Percentiles rank a stretch among this genome's conserved stretches.
Conservation (phyloP, 768 basidiomycete genomes). For the Mrakia frigida region DNA sequence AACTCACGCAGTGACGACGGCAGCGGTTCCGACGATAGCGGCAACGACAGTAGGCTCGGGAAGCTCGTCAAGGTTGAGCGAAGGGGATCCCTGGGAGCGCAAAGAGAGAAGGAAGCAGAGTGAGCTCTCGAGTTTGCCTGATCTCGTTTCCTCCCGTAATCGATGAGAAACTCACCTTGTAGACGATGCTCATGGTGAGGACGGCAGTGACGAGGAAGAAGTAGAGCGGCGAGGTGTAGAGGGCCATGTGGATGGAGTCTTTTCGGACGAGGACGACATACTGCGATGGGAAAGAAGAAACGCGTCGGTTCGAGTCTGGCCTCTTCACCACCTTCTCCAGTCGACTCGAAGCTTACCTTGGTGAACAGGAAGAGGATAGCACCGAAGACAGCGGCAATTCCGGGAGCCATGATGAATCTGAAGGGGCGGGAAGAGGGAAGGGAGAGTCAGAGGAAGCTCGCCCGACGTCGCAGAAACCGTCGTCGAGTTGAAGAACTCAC, state of each 20-base stretch:
- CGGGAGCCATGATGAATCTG: slow-evolving; percentile 37
- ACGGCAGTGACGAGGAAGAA: slow-evolving; percentile 41
- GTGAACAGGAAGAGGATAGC: slow-evolving; percentile 21
- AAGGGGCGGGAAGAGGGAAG: no score
- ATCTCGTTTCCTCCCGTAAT: no score
- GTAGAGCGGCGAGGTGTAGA: slow-evolving; percentile 41
- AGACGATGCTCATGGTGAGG: slow-evolving; percentile 47
- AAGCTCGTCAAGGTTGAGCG: slow-evolving; percentile 44
- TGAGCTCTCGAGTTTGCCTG: no score
- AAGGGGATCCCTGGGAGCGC: slow-evolving; percentile 47
- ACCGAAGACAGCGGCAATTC: slow-evolving; percentile 21
- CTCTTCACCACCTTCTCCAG: not conserved
- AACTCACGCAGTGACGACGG: slow-evolving; percentile 42
- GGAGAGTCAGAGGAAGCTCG: no score
- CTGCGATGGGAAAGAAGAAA: slow-evolving; percentile 44
- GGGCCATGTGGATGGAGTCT: slow-evolving; percentile 41
- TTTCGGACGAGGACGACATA: slow-evolving; percentile 43
- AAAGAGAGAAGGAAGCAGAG: no score
- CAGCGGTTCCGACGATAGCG: slow-evolving; percentile 45
- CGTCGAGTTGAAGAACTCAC: not conserved
- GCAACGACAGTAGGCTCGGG: slow-evolving; percentile 40
- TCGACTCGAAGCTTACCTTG: not conserved
- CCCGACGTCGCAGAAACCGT: no score
- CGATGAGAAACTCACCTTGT: no score
- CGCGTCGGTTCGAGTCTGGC: no score